Conservation (phyloP, 1,139 yeast species). For the Hansenula sp. region DNA sequence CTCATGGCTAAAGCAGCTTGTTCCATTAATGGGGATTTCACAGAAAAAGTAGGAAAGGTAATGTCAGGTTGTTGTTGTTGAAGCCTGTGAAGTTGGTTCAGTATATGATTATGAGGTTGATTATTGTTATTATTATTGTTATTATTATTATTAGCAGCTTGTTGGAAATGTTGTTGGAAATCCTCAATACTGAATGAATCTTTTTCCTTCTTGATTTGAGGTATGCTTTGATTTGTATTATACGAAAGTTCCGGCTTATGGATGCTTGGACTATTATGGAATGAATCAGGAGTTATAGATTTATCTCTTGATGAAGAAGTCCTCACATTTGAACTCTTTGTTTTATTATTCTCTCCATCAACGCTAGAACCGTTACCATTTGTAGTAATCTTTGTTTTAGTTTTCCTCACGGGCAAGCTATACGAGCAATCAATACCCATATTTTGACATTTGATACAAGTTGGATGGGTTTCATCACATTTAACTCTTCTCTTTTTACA, state of each 20-base stretch:
- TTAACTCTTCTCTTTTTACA: slow-evolving; percentile 88
- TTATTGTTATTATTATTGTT: neutral
- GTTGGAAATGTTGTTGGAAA: neutral
- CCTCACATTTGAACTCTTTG: neutral
- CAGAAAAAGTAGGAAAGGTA: slow-evolving; percentile 9
- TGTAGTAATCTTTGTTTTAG: slow-evolving; percentile 9
- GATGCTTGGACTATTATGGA: neutral
- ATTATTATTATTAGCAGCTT: slow-evolving; percentile 4
- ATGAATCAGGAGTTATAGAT: neutral
- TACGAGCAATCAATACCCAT: slow-evolving; percentile 77
- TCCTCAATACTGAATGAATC: neutral
- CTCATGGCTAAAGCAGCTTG: slow-evolving; percentile 2
- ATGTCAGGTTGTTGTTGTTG: slow-evolving; percentile 15
- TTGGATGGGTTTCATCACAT: slow-evolving; percentile 85
- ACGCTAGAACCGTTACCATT: neutral
- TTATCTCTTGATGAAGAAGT: neutral
- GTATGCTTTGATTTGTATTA: slow-evolving; percentile 2
- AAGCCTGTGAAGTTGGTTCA: slow-evolving; percentile 15
- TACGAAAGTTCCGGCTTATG: neutral
- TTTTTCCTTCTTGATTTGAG: neutral
- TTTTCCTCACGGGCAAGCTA: slow-evolving; percentile 20
- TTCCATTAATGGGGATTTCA: slow-evolving; percentile 10
- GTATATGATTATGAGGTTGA: slow-evolving; percentile 17
- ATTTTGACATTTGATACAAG: slow-evolving; percentile 73
- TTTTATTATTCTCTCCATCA: neutral